Conservation (phyloP, 2,329 filamentous ascomycete species). For the Phialemoniopsis sp. region DNA sequence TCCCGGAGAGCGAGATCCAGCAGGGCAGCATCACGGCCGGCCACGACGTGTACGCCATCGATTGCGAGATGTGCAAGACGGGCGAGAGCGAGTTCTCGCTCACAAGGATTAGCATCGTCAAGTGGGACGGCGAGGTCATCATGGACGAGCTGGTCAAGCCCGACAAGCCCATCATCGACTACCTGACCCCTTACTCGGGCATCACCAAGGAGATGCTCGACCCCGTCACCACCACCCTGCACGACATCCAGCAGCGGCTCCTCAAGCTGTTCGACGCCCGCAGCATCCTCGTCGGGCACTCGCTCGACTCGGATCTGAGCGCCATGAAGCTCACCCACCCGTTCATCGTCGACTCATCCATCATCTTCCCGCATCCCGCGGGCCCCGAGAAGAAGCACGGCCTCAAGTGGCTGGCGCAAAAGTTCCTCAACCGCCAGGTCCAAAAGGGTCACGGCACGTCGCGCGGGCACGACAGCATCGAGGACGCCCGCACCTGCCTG, state of each 20-base stretch:
- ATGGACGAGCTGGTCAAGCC: slow-evolving; percentile 93
- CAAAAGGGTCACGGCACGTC: slow-evolving; percentile 68
- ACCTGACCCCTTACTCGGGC: slow-evolving; percentile 87
- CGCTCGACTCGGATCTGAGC: slow-evolving; percentile 76
- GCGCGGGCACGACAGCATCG: slow-evolving; percentile 81
- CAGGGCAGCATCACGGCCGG: slow-evolving; percentile 81
- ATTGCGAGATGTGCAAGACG: slow-evolving; percentile 97
- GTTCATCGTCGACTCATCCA: slow-evolving; percentile 86
- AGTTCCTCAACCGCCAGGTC: slow-evolving; percentile 82
- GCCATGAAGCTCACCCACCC: slow-evolving; percentile 86
- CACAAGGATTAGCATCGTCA: slow-evolving; percentile 80
- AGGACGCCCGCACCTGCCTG: slow-evolving; percentile 87
- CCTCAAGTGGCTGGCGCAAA: slow-evolving; percentile 83
- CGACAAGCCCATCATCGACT: slow-evolving; percentile 81
- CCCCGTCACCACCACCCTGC: slow-evolving; percentile 75
- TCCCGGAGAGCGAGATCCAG: slow-evolving; percentile 68
- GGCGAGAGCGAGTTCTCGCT: slow-evolving; percentile 75
- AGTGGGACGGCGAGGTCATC: slow-evolving; percentile 79
- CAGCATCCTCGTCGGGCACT: slow-evolving; percentile 76
- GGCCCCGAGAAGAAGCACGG: slow-evolving; percentile 87
- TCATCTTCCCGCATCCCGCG: slow-evolving; percentile 86
- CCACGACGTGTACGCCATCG: slow-evolving; percentile 73
- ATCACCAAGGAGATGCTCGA: slow-evolving; percentile 85
- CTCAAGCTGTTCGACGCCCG: slow-evolving; percentile 67
- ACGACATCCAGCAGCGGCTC: slow-evolving; percentile 77